Base-by-base conservation (phyloP, 768 basidiomycete genomes). In the Boletus eberwhitei region DNA sequence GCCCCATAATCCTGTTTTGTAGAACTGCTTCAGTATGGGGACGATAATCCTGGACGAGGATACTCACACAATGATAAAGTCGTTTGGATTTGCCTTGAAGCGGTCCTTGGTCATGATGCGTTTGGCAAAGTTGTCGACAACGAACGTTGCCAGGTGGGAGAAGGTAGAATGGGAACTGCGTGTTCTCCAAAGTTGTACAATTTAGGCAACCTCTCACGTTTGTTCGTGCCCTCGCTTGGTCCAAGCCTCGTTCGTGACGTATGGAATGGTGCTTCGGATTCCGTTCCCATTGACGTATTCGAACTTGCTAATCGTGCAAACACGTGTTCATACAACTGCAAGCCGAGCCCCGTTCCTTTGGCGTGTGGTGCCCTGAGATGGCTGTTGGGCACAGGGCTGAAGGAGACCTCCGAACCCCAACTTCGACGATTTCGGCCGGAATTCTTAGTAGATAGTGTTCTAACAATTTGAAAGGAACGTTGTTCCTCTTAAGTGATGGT, bases 1-100 rank as follows among this genome's bases (percentile, higher is more conserved):
- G 65, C 0, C 65, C 65, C 63, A 67, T 67, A 16, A 67, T 4
- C 22, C 64, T 58, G 26, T 54, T 31, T 32, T 4, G 5, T 0
- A 17, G 16, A 11, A 2, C 5, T 8, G 16, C 8, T 22, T 58
- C 8, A 65, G 26, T 14, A n/a, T 12, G 1, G 7, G 9, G 24
- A 29, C 4, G 11, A 38, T 16, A 11, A n/a, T 8, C 4, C 1
- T 11, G 3, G 21, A 22, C 2, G 24, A 19, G 12, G 26, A 8
- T 29, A 48, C 60, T 19, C 35, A 66, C 64, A 63, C 37, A 19
- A 66, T 37, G 19, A 64, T 29, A 1, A 48, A 21, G 51, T 64
- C 64, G 0, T 26, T 37, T 12, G 53, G 60, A 0, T 51, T 2
- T 14, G 57, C 12, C 4, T 17, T 57, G 57, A 64, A 66, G 11